phyloP scores from a whole-genome alignment of 1,284 basidiomycete species.

The Boletus smithii region DNA sequence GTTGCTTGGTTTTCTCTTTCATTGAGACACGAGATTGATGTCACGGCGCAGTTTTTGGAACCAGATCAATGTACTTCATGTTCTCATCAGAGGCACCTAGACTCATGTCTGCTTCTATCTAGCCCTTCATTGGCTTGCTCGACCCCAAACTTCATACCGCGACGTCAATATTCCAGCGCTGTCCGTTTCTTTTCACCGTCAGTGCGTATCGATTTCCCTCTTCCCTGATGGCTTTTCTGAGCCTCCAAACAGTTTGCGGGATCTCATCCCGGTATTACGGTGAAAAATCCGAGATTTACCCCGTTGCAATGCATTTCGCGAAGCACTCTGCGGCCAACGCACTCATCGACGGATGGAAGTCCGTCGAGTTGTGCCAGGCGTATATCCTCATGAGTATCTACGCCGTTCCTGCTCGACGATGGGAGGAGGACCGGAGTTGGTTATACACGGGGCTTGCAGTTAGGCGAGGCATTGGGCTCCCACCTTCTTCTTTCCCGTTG shows the following conservation, averaged over 20 bases:
- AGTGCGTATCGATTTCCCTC: constrained; percentile 46
- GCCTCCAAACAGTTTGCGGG: constrained; percentile 57
- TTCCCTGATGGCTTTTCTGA: constrained; percentile 2
- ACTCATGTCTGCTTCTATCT: constrained; percentile 6
- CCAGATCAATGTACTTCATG: constrained; percentile 56
- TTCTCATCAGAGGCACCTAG: background rate
- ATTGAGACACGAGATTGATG: constrained; percentile 8
- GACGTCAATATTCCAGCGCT: constrained; percentile 67
- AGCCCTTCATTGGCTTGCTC: constrained; percentile 73
- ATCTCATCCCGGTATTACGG: constrained; percentile 72
- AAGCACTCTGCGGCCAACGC: constrained; percentile 77
- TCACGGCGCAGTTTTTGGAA: constrained; percentile 54
- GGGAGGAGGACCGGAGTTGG: constrained; percentile 84
- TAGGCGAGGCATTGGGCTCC: constrained; percentile 40
- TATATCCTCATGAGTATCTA: constrained; percentile 77
- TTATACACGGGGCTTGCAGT: constrained; percentile 78
- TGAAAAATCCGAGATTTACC: constrained; percentile 76
- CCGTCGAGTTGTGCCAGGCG: constrained; percentile 55
- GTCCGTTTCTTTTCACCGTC: constrained; percentile 80
- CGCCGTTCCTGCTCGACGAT: constrained; percentile 70
- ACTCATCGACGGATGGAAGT: constrained; percentile 78
- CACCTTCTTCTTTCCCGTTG: too few species aligned
- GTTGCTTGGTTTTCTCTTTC: constrained; percentile 34
- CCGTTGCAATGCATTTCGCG: constrained; percentile 84
- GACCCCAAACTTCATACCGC: constrained; percentile 74